Evolutionary conservation across 2,329 filamentous ascomycete species (phyloP), one percentile per base, ranked within the genome.

Genomic region (Aureobasidium sp.): DNA sequence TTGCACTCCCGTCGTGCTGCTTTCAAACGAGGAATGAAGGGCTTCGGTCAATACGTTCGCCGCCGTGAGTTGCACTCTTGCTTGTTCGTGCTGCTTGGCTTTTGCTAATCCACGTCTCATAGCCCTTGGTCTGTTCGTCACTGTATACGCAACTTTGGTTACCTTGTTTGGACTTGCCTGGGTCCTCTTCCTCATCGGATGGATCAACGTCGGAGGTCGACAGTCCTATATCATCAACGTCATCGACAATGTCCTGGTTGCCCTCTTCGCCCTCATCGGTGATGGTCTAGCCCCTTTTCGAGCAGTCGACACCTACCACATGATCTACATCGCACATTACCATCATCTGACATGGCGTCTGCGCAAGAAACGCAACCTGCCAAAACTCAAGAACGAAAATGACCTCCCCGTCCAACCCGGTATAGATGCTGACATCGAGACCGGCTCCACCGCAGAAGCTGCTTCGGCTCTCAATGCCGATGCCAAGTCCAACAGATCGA

Each of bases 111-210:
- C 29, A 12, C 47, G n/a, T 52, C 51, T 47, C 36, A 62, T 85
- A 1, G 81, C 91, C 1, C 80, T 96, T 41, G 91, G 91, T 1
- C 90, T 94, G 71, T 81, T 92, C 61, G 88, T 96, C 63, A 94
- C 90, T 0, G 76, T 95, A 4, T 96, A 96, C 73, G 90, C 90
- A 9, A 86, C 83, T 0, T 79, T 93, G 24, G 92, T 96, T 68
- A 94, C 90, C 0, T 79, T 92, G 0, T 96, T 95, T 68, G 90
- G 90, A 69, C 79, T 93, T 13, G 89, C 89, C 0, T 96, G 90
- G 91, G 90, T 96, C 1, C 81, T 95, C n/a, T 94, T 93, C 75
- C 78, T 95, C 61, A 96, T 96, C 71, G 60, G 84, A 52, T 95
- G 90, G 90, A 90, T 94, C 71, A 92, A 91, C 66, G 87, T 93